phyloP scores from a whole-genome alignment of 495 filamentous ascomycete species.

The Daldinia bambusicola region DNA sequence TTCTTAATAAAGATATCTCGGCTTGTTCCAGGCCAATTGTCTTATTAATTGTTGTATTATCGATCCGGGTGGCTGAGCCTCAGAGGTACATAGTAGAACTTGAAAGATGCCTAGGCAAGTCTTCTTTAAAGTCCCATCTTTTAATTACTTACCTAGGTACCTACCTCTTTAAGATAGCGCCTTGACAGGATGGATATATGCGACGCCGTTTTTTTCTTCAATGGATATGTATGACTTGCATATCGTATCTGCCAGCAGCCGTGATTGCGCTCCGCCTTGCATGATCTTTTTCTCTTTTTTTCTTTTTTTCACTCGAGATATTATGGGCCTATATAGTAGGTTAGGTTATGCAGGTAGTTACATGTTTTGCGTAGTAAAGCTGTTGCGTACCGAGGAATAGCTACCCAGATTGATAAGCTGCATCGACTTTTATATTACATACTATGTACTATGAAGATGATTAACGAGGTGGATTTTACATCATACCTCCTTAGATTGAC shows the following conservation, averaged over 20 bases:
- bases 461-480: neutral
- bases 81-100: no score
- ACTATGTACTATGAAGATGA: neutral
- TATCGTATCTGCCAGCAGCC: conserved; percentile 10
- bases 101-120: no score
- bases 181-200: neutral
- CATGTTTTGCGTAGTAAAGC: no score
- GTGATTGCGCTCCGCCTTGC: neutral
- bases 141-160: neutral
- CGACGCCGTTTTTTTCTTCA: neutral
- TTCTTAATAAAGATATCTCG: neutral
- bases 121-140: neutral
- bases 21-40: neutral
- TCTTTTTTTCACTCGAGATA: neutral
- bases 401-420: no score
- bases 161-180: neutral
- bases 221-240: conserved; percentile 7
- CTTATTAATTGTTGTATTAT: neutral
- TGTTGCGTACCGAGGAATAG: no score
- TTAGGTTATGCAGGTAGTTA: no score
- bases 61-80: neutral
- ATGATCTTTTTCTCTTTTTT: neutral
- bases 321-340: conserved; percentile 2
- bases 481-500: neutral
- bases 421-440: no score